Base-by-base conservation (phyloP, 139 green algal genomes). In the Chlorella sp. region DNA sequence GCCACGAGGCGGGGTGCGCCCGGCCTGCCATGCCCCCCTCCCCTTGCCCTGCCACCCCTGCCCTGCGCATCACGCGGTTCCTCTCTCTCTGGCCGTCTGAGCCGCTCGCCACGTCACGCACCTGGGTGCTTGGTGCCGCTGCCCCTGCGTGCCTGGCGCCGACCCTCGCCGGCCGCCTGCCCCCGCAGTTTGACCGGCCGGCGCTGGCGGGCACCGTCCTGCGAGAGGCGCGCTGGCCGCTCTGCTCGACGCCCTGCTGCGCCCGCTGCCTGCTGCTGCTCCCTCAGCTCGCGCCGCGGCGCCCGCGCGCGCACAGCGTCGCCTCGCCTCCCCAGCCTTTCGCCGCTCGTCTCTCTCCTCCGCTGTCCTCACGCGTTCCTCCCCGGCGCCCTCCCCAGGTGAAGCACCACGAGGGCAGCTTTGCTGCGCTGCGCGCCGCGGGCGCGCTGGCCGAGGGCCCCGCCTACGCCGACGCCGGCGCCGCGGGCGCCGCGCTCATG, bases 381-480 rank as follows among this genome's bases (percentile, higher is more conserved):
- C 17, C 51, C 41, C 58, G 33, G 36, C 23, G 41, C 79, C 46
- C 61, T 15, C 29, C 67, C 82, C 27, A 94, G 83, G 70, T 90
- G 29, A 86, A 77, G 74, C 71, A 88, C 50, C 81, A 73, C 40
- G 91, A 96, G 71, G 91, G 89, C 33, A 87, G 59, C 19, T 93
- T 92, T 64, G 40, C 67, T 33, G 82, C 87, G 55, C 82, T 96
- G 51, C 51, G 71, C 15, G 58, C 64, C 6, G 75, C 56, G 19
- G 90, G 89, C 0, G 91, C 88, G 14, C 87, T 88, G 2, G 55
- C 72, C 7, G 77, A 89, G 41, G 79, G 81, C 15, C 61, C 80
- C 3, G 84, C 85, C 5, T 95, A 93, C 62, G 68, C 81, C 0
- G 84, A 95, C 62, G 82, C 74, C 4, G 91, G 95, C 67, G 77